Base-by-base conservation (phyloP, 1,284 basidiomycete species). In the Macrocybe sp. region DNA sequence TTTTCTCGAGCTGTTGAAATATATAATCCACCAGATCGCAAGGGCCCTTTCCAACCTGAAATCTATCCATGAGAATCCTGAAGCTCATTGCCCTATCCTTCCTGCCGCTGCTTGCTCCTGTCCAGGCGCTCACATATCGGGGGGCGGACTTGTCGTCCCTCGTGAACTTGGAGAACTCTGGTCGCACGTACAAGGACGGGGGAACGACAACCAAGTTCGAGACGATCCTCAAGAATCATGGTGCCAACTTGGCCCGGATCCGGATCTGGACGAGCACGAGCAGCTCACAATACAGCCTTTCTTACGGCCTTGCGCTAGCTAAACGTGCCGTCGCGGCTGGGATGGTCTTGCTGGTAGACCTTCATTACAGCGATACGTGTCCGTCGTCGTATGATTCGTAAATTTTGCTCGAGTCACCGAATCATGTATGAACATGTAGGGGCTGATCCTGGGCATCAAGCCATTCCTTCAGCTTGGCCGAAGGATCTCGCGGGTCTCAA, bases 351-450 rank as follows among this genome's bases (percentile, higher is more conserved):
- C 60, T 75, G 35, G 65, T 85, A 6, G 79, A 83, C 54, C 57
- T 83, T 41, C 81, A 85, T 56, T 83, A 76, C 59, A 81, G 79
- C 57, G 81, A 84, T 57, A 83, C 77, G 3, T 82, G 78, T 79
- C 56, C 48, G 69, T 53, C 28, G 33, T 39, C 31, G 45, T 33
- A 46, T 14, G 37, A 34, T 41, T 37, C n/a, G 6, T 37, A 7
- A 14, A 28, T 14, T 33, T 22, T 7, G 5, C 29, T 35, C 14
- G 40, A 40, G 22, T 32, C n/a, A 38, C 3, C n/a, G 12, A 9
- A 6, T 16, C 14, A 22, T 4, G 22, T 22, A 22, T 22, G 22
- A 22, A 22, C 4, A 8, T 40, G 6, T 37, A 81, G 79, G 80
- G 80, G 81, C 81, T 0, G 80, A 83, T 61, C 79, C 80, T 1